phyloP scores from a whole-genome alignment of 192 early-diverging fungal genomes.

The Backusella psychrophila region DNA sequence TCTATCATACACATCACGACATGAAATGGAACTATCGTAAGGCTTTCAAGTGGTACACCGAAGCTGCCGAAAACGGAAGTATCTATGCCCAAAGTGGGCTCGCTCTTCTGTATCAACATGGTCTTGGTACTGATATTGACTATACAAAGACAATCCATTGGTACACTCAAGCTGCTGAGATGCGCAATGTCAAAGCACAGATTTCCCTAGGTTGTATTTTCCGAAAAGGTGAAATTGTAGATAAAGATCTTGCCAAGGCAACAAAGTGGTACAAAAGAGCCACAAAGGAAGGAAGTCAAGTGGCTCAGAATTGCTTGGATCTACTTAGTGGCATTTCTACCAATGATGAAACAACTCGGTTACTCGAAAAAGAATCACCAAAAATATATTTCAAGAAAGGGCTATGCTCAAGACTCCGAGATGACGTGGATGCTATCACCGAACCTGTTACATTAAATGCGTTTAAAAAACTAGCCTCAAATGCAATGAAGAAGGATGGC shows the following conservation, averaged over 20 bases:
- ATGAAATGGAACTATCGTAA: background rate
- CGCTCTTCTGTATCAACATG: background rate
- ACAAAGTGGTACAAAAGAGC: background rate
- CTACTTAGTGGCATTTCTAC: background rate
- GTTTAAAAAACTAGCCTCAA: background rate
- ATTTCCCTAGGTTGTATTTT: background rate
- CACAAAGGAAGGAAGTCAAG: too few relatives aligned
- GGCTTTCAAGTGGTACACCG: too few relatives aligned
- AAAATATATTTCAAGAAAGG: background rate
- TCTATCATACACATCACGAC: background rate
- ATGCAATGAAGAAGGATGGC: background rate
- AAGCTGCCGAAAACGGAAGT: too few relatives aligned
- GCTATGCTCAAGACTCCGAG: background rate
- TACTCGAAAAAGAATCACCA: background rate
- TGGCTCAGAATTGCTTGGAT: background rate
- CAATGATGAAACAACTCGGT: background rate
- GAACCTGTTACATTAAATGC: background rate
- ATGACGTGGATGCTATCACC: background rate
- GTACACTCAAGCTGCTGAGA: background rate
- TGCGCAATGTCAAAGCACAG: background rate
- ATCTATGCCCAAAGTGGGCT: too few relatives aligned
- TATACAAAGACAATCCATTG: background rate
- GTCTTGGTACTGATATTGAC: background rate
- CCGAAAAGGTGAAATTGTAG: background rate
- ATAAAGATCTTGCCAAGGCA: background rate